These are phyloP conservation scores for Cornus suecica DNA, from an alignment of 148 eudicot genomes.

Conservation along the genomic window DNA sequence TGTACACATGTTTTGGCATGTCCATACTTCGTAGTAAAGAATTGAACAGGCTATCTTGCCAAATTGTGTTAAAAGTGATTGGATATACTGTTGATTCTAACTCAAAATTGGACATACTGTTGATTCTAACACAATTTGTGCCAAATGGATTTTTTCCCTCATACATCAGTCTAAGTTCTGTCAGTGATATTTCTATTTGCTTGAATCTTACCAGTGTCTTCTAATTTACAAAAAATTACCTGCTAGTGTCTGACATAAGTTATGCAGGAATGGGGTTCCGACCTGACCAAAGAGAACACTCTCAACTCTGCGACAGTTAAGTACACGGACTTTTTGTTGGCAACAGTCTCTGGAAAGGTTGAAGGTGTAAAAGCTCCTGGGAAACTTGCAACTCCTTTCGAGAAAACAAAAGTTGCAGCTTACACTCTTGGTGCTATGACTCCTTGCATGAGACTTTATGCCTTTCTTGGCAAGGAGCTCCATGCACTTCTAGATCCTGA, in stretches of 20 bases:
- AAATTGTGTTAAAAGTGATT: not conserved
- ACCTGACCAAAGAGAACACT: conserved; percentile 48
- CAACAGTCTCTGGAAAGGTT: conserved; percentile 90
- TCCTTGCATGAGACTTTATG: conserved; percentile 96
- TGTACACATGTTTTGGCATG: no score
- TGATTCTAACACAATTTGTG: not conserved
- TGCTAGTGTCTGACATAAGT: conserved; percentile 7
- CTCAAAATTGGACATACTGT: not conserved
- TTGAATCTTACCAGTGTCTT: not conserved
- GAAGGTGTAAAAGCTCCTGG: conserved; percentile 86
- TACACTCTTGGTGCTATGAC: conserved; percentile 92
- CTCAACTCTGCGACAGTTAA: conserved; percentile 64
- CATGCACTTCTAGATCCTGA: conserved; percentile 46
- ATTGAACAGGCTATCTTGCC: not conserved
- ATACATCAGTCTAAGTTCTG: not conserved
- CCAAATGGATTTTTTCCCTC: not conserved
- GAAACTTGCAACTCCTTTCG: conserved; percentile 92
- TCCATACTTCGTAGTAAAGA: not conserved
- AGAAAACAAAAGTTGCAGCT: conserved; percentile 90
- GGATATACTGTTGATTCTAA: not conserved
- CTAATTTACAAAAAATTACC: not conserved
- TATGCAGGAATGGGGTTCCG: conserved; percentile 80
- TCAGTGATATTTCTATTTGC: not conserved
- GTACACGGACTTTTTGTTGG: conserved; percentile 82
- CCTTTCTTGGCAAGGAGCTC: conserved; percentile 76